Evolutionary conservation across 768 basidiomycete genomes (phyloP), one percentile per base, ranked within the genome.

Genomic region (Coprinellus micaceus): DNA sequence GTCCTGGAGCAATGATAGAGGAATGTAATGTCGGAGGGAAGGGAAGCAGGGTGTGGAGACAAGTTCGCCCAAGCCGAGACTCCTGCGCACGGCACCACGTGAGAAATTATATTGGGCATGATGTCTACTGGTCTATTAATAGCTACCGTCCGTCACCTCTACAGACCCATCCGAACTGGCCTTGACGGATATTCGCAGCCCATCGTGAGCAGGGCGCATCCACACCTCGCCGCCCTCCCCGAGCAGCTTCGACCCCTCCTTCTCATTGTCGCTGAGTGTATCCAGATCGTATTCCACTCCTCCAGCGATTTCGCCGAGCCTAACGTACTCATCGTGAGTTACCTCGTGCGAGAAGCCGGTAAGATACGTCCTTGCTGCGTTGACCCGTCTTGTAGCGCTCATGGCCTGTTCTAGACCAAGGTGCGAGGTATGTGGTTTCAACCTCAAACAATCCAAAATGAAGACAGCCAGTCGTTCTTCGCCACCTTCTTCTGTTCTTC

Each of bases 281-380:
- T 66, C 60, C 53, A 50, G 60, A 54, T 73, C 77, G 56, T 54
- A 69, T 53, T 56, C 66, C 39, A 60, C 50, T 39, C 75, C 74
- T 43, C 75, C 77, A 43, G 80, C 74, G 9, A 75, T 74, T 67
- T 84, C 79, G 9, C 82, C 77, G 43, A 92, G 76, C n/a, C 75
- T 80, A 43, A 82, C 77, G 68, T 85, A 92, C 64, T 91, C 88
- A 17, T 87, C 88, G 64, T 94, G 91, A 1, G 83, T 72, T 28
- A 90, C 74, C n/a, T 86, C 83, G 65, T 94, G 91, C 22, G 80
- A 79, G 68, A 90, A 88, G 10, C 92, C 91, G 9, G 79, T 80
- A 54, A 91, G 67, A 65, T 94, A 94, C 15, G 83, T 91, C 61
- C 81, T 75, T 37, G 59, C 61, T 4, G 89, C 85, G 19, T 78